These are phyloP conservation scores for Gynochthodes officinalis DNA, from an alignment of 257 asterid genomes.

Conservation along the genomic window DNA sequence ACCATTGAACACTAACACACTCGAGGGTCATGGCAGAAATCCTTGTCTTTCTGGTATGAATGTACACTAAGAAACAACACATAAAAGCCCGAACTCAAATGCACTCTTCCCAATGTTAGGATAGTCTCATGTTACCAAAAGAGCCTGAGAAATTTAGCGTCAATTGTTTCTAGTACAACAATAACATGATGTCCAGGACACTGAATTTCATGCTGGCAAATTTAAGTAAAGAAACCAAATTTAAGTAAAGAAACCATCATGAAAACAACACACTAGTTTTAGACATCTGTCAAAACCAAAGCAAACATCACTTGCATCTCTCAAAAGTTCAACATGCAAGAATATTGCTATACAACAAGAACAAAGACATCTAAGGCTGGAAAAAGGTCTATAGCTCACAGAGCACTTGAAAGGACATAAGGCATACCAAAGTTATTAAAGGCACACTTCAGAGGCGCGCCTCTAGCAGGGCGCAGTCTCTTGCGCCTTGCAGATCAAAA, in stretches of 20 bases:
- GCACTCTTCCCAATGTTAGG: neutral
- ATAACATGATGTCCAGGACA: neutral
- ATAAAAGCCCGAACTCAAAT: neutral
- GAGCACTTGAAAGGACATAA: neutral
- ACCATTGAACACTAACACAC: neutral
- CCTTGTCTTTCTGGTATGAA: neutral
- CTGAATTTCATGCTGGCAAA: neutral
- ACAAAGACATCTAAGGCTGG: neutral
- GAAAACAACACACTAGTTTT: neutral
- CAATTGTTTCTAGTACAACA: neutral
- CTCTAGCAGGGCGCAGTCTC: too few species aligned
- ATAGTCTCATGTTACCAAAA: neutral
- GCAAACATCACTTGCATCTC: neutral
- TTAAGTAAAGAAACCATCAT: neutral
- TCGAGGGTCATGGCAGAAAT: neutral
- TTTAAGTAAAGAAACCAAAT: too few species aligned
- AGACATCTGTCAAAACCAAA: neutral
- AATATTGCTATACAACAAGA: neutral
- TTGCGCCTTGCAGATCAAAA: too few species aligned
- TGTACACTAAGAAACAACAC: neutral
- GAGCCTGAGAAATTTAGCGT: neutral
- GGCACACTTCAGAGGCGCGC: too few species aligned
- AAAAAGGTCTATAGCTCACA: neutral
- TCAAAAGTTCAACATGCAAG: neutral
- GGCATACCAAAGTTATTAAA: neutral